Evolutionary conservation across 345 rosid species (phyloP), one percentile per base, ranked within the genome.

Genomic region (Gossypium bickii): DNA sequence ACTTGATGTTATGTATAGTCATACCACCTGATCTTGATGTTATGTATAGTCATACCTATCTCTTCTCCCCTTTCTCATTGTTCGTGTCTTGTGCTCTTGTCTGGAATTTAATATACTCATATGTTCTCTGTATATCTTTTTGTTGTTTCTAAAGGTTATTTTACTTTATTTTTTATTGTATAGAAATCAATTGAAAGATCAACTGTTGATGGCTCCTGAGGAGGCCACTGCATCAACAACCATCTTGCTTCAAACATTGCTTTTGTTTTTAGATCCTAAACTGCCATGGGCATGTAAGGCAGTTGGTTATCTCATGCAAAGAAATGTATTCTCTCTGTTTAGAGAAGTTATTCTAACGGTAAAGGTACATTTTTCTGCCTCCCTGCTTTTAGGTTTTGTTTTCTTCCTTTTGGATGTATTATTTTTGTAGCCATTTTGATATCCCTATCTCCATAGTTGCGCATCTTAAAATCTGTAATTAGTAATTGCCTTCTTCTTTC

Each of bases 281-380:
- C 88, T 87, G 80, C 99, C 98, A 58, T 95, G 98, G 98, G 92
- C 79, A 78, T 95, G 97, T 84, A 87, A 90, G 86, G 70, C 83
- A 59, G 88, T 88, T 43, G 83, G 87, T 72, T 82, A 87, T 81
- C 94, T 95, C 67, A 78, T 82, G 76, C 86, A 84, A 78, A 85
- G 82, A 79, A 86, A 88, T 47, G 80, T 81, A 52, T 89, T 90
- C 65, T 66, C 82, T 68, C 79, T 89, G 70, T 85, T 86, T 61
- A 81, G 98, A 81, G 96, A 87, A 72, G 85, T 93, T 48, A 79
- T 89, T 83, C 82, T 82, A 71, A 82, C 76, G 43, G 88, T 76
- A 12, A 87, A 86, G 96, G 99, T 94, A 85, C 2, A 20, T 11
- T 66, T 48, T 48, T 48, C 15, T 48, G 52, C 52, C 12, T 11